Conservation (phyloP, 208 protist species). For the Naegleria fowleri region DNA sequence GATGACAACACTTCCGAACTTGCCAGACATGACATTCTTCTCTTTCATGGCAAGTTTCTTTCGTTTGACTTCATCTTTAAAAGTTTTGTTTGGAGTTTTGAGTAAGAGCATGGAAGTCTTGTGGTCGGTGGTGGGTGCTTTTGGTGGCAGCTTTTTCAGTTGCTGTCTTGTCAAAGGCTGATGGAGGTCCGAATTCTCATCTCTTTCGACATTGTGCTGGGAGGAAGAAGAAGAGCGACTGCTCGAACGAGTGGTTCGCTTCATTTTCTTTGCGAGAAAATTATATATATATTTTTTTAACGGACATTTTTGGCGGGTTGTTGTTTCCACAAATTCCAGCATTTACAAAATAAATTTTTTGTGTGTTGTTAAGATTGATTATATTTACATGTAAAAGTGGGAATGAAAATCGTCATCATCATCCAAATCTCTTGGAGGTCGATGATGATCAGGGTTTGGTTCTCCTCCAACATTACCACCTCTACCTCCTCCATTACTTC, state of each 20-base stretch:
- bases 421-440: background rate
- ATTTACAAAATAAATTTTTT: too few relatives aligned
- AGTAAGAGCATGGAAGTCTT: background rate
- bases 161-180: background rate
- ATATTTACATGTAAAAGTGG: constrained; percentile 15
- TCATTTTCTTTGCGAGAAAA: too few relatives aligned
- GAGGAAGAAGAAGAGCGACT: background rate
- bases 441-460: background rate
- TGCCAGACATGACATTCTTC: background rate
- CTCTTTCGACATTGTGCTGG: background rate
- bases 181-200: background rate
- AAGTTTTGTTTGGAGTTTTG: background rate
- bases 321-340: too few relatives aligned
- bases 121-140: background rate
- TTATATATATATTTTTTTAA: too few relatives aligned
- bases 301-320: too few relatives aligned
- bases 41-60: background rate
- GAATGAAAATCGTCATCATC: background rate
- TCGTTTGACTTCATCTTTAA: background rate
- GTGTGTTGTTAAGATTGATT: too few relatives aligned
- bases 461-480: background rate
- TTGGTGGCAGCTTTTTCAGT: background rate
- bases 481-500: background rate
- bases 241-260: too few relatives aligned
- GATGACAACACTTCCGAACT: background rate